Evolutionary conservation across 1,139 yeast genomes (phyloP).

Genomic region (Debaryomyces sp.): DNA sequence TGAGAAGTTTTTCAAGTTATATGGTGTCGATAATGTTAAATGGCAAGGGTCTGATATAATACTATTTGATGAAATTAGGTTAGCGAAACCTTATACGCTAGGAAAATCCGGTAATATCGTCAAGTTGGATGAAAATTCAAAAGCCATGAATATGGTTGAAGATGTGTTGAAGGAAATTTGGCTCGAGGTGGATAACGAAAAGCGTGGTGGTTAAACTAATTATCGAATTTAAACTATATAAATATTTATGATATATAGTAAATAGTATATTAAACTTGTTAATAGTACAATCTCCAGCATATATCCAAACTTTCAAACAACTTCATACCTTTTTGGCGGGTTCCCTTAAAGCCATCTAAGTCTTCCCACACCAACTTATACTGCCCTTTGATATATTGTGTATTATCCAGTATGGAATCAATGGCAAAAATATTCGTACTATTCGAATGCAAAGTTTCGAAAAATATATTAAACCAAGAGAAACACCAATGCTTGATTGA

Average conservation of each 20-base stretch:
- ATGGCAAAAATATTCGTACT: conserved; percentile 1
- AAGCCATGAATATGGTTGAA: conserved; percentile 50
- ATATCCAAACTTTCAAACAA: conserved; percentile 53
- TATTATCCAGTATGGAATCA: background rate
- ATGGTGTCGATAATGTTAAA: conserved; percentile 28
- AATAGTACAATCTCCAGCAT: conserved; percentile 27
- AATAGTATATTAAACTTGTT: conserved; percentile 4
- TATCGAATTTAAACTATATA: background rate
- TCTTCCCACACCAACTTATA: conserved; percentile 49
- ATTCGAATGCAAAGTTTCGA: conserved; percentile 14
- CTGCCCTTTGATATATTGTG: conserved; percentile 6
- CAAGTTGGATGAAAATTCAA: conserved; percentile 30
- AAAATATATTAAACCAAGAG: conserved; percentile 34
- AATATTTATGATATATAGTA: conserved; percentile 5
- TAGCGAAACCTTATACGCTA: conserved; percentile 34
- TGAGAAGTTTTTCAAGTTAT: conserved; percentile 22
- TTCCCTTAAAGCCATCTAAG: conserved; percentile 74
- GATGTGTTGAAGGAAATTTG: conserved; percentile 60
- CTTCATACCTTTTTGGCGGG: conserved; percentile 53
- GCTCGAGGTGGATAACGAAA: conserved; percentile 50
- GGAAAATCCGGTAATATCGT: conserved; percentile 26
- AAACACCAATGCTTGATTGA: conserved; percentile 20
- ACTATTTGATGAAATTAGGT: conserved; percentile 27
- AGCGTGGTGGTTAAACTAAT: conserved; percentile 58
- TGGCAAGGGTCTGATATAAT: conserved; percentile 28